phyloP scores from a whole-genome alignment of 169 alveolate species.

The Eimeria sp. region DNA sequence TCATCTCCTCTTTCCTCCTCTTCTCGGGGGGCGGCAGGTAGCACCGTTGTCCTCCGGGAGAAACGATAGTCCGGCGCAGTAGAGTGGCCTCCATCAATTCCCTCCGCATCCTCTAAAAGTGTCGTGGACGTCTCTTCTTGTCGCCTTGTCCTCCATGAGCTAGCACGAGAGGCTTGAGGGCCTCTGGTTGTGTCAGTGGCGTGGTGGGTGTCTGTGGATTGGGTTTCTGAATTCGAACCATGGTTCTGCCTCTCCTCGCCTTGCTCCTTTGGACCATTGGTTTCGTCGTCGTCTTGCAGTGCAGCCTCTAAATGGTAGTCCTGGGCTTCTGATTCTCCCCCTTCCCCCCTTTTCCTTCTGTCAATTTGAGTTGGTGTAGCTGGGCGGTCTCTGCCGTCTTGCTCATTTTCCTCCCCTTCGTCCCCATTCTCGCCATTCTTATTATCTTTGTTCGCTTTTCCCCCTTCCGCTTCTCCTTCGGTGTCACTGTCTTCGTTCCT shows the following conservation, averaged over 20 bases:
- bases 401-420: not conserved
- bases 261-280: not conserved
- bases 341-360: not conserved
- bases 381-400: not conserved
- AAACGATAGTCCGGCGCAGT: not conserved
- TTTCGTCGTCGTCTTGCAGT: not conserved
- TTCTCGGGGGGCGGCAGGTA: not conserved
- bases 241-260: not conserved
- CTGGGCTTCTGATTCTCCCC: not conserved
- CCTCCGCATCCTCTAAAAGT: not conserved
- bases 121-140: not conserved
- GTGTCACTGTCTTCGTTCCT: not conserved
- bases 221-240: not conserved
- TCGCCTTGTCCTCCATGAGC: not conserved
- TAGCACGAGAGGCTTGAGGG: not conserved
- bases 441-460: too few species aligned
- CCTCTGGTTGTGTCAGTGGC: not conserved
- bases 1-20: not conserved
- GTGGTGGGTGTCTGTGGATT: not conserved
- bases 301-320: not conserved
- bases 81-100: not conserved
- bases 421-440: too few species aligned
- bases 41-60: not conserved
- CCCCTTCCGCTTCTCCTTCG: not conserved
- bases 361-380: not conserved